phyloP scores from a whole-genome alignment of 805 yeast genomes.

The Kodamaea kakaduensis region DNA sequence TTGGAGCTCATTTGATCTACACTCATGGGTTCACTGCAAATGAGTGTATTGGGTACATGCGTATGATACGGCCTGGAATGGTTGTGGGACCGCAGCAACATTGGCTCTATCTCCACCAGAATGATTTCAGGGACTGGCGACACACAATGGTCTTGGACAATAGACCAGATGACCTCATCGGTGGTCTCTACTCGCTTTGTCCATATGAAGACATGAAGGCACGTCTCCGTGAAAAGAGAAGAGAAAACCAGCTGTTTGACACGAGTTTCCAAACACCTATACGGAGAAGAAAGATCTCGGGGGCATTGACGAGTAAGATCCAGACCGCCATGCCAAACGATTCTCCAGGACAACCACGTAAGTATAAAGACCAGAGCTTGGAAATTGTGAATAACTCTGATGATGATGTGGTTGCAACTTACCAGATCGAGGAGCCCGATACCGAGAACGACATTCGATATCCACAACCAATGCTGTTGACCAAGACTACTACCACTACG shows the following conservation, averaged over 20 bases:
- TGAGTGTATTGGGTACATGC: slow-evolving; percentile 94
- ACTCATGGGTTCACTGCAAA: slow-evolving; percentile 96
- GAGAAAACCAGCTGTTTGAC: slow-evolving; percentile 33
- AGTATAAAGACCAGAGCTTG: slow-evolving; percentile 39
- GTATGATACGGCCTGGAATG: slow-evolving; percentile 98
- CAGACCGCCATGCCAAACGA: slow-evolving; percentile 82
- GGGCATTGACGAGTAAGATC: slow-evolving; percentile 63
- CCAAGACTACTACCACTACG: slow-evolving; percentile 44
- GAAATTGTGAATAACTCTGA: slow-evolving; percentile 43
- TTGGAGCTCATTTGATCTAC: slow-evolving; percentile 94
- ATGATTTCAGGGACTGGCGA: slow-evolving; percentile 95
- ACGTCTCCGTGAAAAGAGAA: slow-evolving; percentile 43
- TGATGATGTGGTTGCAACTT: slow-evolving; percentile 18
- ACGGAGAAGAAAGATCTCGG: slow-evolving; percentile 60
- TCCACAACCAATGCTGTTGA: slow-evolving; percentile 28
- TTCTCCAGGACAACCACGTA: slow-evolving; percentile 97
- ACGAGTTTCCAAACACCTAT: slow-evolving; percentile 69
- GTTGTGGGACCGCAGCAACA: slow-evolving; percentile 99
- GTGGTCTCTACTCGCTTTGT: slow-evolving; percentile 62
- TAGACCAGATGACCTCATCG: slow-evolving; percentile 60
- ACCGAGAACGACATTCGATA: slow-evolving; percentile 13
- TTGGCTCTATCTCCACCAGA: slow-evolving; percentile 94
- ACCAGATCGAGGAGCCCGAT: slow-evolving; percentile 12
- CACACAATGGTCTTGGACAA: slow-evolving; percentile 81
- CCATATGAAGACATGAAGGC: slow-evolving; percentile 58